Conservation (phyloP, 768 basidiomycete genomes). For the Brasilioporus rufonigricans region DNA sequence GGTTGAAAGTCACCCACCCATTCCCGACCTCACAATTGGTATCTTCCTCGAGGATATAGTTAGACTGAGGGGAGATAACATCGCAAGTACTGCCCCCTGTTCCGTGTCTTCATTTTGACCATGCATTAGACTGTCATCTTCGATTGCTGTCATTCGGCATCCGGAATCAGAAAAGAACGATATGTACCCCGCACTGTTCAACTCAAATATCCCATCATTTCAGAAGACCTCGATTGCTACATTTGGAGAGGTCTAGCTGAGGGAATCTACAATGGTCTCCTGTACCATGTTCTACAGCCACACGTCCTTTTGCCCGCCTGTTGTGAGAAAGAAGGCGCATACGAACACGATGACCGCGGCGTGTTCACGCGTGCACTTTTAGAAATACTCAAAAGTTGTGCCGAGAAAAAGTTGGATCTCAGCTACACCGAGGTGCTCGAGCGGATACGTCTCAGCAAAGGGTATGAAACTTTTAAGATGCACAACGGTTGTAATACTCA, state of each 20-base stretch:
- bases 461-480: background rate
- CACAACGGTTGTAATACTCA: background rate
- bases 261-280: constrained; percentile 19
- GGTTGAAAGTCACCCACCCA: constrained; percentile 10
- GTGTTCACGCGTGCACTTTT: constrained; percentile 28
- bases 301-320: no score
- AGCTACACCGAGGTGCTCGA: constrained; percentile 27
- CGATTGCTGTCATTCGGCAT: constrained; percentile 46
- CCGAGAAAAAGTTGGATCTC: background rate
- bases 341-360: constrained; percentile 21
- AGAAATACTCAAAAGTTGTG: constrained; percentile 2
- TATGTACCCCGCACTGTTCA: constrained; percentile 5
- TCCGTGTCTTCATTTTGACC: background rate
- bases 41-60: constrained; percentile 40
- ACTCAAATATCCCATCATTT: background rate
- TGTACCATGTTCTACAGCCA: constrained; percentile 31
- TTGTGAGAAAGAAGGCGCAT: constrained; percentile 32
- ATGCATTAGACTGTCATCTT: constrained; percentile 41
- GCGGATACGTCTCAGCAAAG: constrained; percentile 8
- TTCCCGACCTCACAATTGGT: constrained; percentile 45
- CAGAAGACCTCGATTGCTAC: constrained; percentile 23
- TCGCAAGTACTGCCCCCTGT: constrained; percentile 32
- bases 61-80: constrained; percentile 39
- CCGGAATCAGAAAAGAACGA: constrained; percentile 29
- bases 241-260: constrained; percentile 23